Evolutionary conservation across 129 eudicot species (phyloP), one percentile per base, ranked within the genome.

Genomic region (Flaveria bidentis): DNA sequence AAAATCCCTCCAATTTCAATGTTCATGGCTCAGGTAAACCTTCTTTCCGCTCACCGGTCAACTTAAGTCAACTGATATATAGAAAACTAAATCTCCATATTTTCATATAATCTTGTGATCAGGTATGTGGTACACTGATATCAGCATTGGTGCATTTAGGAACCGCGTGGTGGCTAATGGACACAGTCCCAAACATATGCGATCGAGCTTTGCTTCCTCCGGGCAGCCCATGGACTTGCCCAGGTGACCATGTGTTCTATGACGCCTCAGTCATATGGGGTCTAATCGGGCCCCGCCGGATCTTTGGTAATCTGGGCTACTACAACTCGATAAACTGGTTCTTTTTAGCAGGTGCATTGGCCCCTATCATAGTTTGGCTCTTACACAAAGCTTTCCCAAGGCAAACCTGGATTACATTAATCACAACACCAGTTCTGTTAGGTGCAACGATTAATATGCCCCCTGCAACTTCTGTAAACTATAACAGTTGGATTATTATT

Each of bases 231-330:
- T 92, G 97, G 97, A 92, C 97, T 16, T 89, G 96, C 84, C 97
- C 97, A 12, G 67, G 85, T 23, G 97, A 92, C 82, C 90, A 90
- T 63, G 97, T 92, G 8, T 92, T 92, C 83, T 92, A 92, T 26
- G 97, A 92, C 52, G 96, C 97, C 79, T 92, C 97, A 0, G 96
- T 92, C 73, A 83, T 92, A 18, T 92, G 97, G 97, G 97, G 97
- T 13, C 82, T 87, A 60, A 85, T 92, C 17, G 97, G 97, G 18
- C 96, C 97, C 23, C 79, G 77, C n/a, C 82, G 96, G 66, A 84
- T 87, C n/a, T 92, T 92, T 46, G 97, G 97, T 36, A 78, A 89
- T 79, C 87, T 86, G 16, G 96, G 96, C 50, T 79, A 87, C 71
- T 92, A 92, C 85, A 79, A 85, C 39, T 90, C 91, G 20, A 83